A percentile compares a stretch with the other conserved stretches of the same genome.
Evolutionary conservation across 1,139 yeast species (phyloP).

Genomic region (Ashbya aceris): DNA sequence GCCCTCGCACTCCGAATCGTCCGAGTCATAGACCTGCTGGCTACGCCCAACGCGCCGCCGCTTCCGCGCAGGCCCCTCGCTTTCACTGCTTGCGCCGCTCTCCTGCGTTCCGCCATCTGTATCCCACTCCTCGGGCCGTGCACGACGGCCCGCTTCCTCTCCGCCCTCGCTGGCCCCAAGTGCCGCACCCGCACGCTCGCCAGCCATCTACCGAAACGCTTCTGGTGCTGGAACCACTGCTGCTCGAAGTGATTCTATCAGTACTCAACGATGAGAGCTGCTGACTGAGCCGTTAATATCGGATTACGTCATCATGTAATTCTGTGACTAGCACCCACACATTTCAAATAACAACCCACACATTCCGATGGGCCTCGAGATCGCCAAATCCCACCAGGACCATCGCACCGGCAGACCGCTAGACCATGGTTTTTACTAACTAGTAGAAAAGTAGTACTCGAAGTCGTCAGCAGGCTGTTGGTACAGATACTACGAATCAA

Average conservation of each 20-base stretch:
- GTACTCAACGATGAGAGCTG: no score
- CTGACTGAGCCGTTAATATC: no score
- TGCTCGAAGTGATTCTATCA: no score
- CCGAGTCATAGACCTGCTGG: background rate
- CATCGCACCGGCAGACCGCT: no score
- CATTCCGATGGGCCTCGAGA: no score
- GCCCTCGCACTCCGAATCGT: conserved; percentile 8
- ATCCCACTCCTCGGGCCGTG: conserved; percentile 4
- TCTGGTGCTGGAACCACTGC: no score
- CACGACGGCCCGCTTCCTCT: conserved; percentile 3
- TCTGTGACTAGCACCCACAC: no score
- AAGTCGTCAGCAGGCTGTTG: background rate
- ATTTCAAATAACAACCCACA: no score
- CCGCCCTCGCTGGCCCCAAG: conserved; percentile 3
- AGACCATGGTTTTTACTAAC: no score
- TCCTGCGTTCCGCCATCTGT: background rate
- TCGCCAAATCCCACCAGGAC: no score
- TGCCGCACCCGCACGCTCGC: background rate
- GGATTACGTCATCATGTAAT: no score
- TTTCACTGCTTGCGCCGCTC: background rate
- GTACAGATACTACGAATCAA: conserved; percentile 15
- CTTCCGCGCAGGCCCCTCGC: background rate
- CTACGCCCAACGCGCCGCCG: background rate
- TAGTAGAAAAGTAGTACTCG: background rate
- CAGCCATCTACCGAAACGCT: background rate